Evolutionary conservation across 805 yeast genomes (phyloP), one percentile per base, ranked within the genome.

Genomic region (Wickerhamomyces queroliae): DNA sequence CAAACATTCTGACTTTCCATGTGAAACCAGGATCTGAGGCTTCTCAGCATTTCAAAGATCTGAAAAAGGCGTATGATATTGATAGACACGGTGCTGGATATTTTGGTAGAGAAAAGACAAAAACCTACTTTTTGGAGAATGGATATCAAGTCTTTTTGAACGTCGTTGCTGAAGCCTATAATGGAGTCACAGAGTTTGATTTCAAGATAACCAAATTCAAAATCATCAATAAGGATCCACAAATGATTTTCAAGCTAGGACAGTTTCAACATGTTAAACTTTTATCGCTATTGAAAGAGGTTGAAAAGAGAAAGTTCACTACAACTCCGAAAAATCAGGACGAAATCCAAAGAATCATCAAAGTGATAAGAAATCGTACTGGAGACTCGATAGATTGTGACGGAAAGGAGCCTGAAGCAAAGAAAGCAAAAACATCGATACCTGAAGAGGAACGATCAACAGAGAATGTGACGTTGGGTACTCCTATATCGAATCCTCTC

Each of bases 161-260:
- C 12, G 17, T 41, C 4, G 17, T 27, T 7, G 33, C 42, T 6
- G 23, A 7, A 18, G 44, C 33, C 7, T 34, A 30, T 17, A 41
- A 41, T 20, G 37, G 44, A 13, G 15, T 27, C 2, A 22, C 21
- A 11, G 29, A 27, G 12, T 26, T 23, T 13, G 32, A 35, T 7
- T 38, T 27, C 17, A 20, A 10, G 3, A 11, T 38, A 7, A 27
- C 24, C 6, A 31, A 35, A 11, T 41, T 41, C 22, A 32, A 37
- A 19, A 32, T 41, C 2, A 13, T 41, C 7, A 35, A 41, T 27
- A 31, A 35, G 13, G 31, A 35, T 16, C 35, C 36, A 5, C 4
- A 9, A 16, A 18, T 22, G 29, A 34, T 36, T 2, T 12, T 35
- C 2, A 31, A 17, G 24, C 4, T 33, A 15, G 30, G 31, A 9